Evolutionary conservation across 345 rosid species (phyloP).

Genomic region (Salix koriyanagi): DNA sequence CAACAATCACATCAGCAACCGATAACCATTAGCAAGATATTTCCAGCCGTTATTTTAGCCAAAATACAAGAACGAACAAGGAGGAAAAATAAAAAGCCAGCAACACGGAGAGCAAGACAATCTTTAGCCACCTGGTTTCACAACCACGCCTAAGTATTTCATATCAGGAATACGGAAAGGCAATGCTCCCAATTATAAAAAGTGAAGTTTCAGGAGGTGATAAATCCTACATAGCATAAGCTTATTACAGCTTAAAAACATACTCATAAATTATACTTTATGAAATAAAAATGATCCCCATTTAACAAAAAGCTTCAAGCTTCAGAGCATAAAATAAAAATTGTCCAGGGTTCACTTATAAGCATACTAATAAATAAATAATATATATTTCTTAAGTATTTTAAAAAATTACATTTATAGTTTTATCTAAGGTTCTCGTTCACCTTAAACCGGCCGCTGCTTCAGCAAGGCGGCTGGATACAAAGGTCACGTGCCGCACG

Average conservation of each 20-base stretch:
- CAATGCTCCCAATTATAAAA: background rate
- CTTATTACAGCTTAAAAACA: background rate
- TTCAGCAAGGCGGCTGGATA: constrained; percentile 7
- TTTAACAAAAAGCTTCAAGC: no score
- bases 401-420: no score
- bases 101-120: constrained; percentile 8
- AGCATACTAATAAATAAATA: no score
- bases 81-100: background rate
- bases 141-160: constrained; percentile 21
- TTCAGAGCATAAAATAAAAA: no score
- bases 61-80: background rate
- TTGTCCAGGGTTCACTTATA: no score
- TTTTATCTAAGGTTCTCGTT: no score
- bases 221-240: background rate
- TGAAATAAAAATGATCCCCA: no score
- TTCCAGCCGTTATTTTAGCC: background rate
- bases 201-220: background rate
- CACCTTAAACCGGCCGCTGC: no score
- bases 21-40: background rate
- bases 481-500: constrained; percentile 2
- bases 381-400: no score
- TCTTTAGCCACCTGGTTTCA: constrained; percentile 17
- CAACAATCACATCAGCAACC: background rate
- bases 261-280: no score
- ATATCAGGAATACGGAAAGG: background rate